Evolutionary conservation across 768 basidiomycete genomes (phyloP).

Genomic region (Podaxis rugospora): DNA sequence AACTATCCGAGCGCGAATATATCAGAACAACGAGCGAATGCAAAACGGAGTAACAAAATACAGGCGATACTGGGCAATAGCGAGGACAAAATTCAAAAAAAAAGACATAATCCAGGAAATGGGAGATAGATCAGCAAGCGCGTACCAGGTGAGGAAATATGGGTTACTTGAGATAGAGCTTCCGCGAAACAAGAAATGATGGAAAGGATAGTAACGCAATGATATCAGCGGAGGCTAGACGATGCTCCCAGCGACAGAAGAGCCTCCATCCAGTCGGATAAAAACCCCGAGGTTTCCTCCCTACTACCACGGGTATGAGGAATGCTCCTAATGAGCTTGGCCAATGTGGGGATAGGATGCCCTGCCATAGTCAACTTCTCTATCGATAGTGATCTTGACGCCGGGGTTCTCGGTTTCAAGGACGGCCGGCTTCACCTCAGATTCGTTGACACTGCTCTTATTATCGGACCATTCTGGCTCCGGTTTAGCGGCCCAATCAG

Average conservation of each 20-base stretch:
- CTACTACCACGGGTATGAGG: background rate
- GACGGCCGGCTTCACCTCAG: conserved; percentile 12
- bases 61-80: background rate
- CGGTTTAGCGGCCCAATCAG: conserved; percentile 37
- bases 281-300: background rate
- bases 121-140: background rate
- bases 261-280: background rate
- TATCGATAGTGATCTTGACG: conserved; percentile 42
- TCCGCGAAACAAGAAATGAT: background rate
- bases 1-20: background rate
- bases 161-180: background rate
- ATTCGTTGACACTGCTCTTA: conserved; percentile 35
- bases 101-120: background rate
- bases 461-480: conserved; percentile 22
- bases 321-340: background rate
- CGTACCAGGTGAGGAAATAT: background rate
- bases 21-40: background rate
- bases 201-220: background rate
- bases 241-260: background rate
- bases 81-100: background rate
- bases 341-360: conserved; percentile 3
- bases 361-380: conserved; percentile 34
- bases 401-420: conserved; percentile 17
- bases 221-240: background rate
- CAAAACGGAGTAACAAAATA: background rate